Evolutionary conservation across 257 asterid species (phyloP).

Genomic region (Rehmannia glutinosa): DNA sequence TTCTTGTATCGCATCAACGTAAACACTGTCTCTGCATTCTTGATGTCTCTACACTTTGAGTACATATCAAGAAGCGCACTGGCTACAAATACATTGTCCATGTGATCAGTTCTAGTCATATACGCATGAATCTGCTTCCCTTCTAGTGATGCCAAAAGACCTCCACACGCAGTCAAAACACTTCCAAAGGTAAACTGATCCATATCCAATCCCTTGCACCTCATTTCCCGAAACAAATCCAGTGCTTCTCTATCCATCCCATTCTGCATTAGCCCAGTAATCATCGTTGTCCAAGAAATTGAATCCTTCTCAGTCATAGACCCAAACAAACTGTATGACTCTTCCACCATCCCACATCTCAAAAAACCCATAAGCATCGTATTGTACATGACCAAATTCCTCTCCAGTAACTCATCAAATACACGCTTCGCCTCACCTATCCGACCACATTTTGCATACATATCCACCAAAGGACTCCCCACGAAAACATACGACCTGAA

Average conservation of each 20-base stretch:
- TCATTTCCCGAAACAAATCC: slow-evolving; percentile 55
- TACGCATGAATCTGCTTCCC: slow-evolving; percentile 83
- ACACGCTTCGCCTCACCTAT: slow-evolving; percentile 49
- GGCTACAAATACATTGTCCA: slow-evolving; percentile 68
- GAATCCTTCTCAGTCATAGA: slow-evolving; percentile 72
- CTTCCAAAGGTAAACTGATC: slow-evolving; percentile 94
- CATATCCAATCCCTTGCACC: slow-evolving; percentile 41
- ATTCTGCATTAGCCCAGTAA: slow-evolving; percentile 69
- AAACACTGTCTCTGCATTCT: slow-evolving; percentile 62
- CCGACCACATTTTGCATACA: slow-evolving; percentile 75
- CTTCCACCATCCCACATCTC: slow-evolving; percentile 56
- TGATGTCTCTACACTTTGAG: slow-evolving; percentile 69
- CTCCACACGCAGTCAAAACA: slow-evolving; percentile 81
- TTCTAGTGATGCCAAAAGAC: slow-evolving; percentile 48
- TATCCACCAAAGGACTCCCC: slow-evolving; percentile 82
- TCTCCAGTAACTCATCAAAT: slow-evolving; percentile 53
- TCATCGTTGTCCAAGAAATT: slow-evolving; percentile 86
- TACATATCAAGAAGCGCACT: slow-evolving; percentile 93
- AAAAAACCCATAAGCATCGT: slow-evolving; percentile 61
- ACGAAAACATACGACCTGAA: slow-evolving; percentile 62
- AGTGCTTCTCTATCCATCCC: slow-evolving; percentile 53
- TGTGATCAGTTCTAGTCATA: slow-evolving; percentile 49
- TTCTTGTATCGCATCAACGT: slow-evolving; percentile 55
- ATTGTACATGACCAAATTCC: slow-evolving; percentile 47
- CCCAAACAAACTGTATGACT: slow-evolving; percentile 39